A percentile compares a stretch with the other conserved stretches of the same genome.
phyloP scores from a whole-genome alignment of 2,329 filamentous ascomycete species.

The Exophiala aquamarina region DNA sequence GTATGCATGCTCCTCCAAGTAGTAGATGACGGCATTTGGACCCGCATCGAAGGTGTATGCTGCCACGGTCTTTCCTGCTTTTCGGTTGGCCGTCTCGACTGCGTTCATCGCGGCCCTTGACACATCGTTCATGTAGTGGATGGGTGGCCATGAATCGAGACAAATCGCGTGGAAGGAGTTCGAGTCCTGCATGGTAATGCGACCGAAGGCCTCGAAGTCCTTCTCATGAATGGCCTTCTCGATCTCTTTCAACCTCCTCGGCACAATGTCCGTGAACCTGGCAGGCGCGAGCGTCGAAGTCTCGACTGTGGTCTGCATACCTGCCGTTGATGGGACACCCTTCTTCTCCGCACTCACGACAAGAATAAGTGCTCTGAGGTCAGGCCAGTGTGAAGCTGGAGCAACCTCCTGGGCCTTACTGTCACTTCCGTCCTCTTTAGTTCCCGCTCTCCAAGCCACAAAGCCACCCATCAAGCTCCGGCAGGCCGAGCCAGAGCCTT shows the following conservation, averaged over 20 bases:
- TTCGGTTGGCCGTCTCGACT: slow-evolving; percentile 83
- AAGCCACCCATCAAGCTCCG: slow-evolving; percentile 85
- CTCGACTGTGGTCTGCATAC: slow-evolving; percentile 95
- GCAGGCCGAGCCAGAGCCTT: slow-evolving; percentile 93
- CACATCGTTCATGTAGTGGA: slow-evolving; percentile 98
- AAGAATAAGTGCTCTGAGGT: slow-evolving; percentile 88
- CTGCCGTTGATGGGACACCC: slow-evolving; percentile 85
- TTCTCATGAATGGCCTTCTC: slow-evolving; percentile 73
- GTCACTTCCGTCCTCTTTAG: slow-evolving; percentile 75
- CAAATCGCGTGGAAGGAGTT: slow-evolving; percentile 97
- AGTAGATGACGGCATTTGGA: slow-evolving; percentile 96
- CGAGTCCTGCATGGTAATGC: slow-evolving; percentile 92
- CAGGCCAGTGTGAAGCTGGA: slow-evolving; percentile 86
- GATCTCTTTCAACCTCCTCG: slow-evolving; percentile 79
- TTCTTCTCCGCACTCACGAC: slow-evolving; percentile 95
- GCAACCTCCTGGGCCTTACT: slow-evolving; percentile 87
- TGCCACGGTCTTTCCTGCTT: slow-evolving; percentile 74
- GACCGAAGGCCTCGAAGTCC: slow-evolving; percentile 84
- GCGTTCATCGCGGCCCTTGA: slow-evolving; percentile 82
- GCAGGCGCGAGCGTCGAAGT: slow-evolving; percentile 85
- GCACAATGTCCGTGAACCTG: slow-evolving; percentile 74
- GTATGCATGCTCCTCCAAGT: slow-evolving; percentile 74
- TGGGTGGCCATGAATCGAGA: slow-evolving; percentile 92
- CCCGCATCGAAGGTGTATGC: slow-evolving; percentile 98
- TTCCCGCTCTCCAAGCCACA: slow-evolving; percentile 88